Evolutionary conservation across 805 yeast species (phyloP).

Genomic region (Metschnikowia kunwiensis): DNA sequence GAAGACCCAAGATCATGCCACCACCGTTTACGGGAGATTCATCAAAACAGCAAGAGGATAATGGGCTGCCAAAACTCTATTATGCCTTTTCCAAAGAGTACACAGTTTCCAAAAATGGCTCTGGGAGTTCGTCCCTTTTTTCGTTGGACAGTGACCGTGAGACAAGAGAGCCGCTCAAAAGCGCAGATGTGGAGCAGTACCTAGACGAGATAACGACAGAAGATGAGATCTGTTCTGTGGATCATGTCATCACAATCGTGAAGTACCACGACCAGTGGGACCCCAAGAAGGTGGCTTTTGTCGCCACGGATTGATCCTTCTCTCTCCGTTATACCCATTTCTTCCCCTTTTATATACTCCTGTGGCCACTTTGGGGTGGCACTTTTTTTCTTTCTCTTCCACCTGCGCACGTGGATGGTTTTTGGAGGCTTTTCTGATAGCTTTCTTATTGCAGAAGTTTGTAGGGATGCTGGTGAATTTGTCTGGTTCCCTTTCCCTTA

Average conservation of each 20-base stretch:
- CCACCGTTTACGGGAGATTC: background rate
- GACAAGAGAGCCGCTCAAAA: constrained; percentile 3
- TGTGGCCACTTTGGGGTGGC: too few relatives aligned
- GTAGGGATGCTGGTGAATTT: too few relatives aligned
- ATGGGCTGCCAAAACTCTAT: background rate
- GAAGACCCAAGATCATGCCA: constrained; percentile 8
- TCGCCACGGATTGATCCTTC: too few relatives aligned
- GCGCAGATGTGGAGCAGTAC: constrained; percentile 15
- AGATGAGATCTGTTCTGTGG: constrained; percentile 24
- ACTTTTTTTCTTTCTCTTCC: too few relatives aligned
- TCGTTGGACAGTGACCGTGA: constrained; percentile 3
- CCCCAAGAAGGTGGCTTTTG: constrained; percentile 13
- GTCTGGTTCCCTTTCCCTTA: too few relatives aligned
- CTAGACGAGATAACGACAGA: constrained; percentile 19
- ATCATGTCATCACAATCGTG: constrained; percentile 24
- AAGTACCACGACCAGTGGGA: constrained; percentile 19
- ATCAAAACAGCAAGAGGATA: background rate
- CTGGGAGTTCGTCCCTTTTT: constrained; percentile 15
- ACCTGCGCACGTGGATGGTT: too few relatives aligned
- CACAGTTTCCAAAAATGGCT: constrained; percentile 5
- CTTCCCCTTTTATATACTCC: background rate
- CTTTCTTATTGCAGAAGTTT: too few relatives aligned
- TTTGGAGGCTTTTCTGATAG: too few relatives aligned
- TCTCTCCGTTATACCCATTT: background rate
- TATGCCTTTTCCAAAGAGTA: constrained; percentile 12